phyloP scores from a whole-genome alignment of 1,284 basidiomycete genomes.

The Pisolithus thermaeus region DNA sequence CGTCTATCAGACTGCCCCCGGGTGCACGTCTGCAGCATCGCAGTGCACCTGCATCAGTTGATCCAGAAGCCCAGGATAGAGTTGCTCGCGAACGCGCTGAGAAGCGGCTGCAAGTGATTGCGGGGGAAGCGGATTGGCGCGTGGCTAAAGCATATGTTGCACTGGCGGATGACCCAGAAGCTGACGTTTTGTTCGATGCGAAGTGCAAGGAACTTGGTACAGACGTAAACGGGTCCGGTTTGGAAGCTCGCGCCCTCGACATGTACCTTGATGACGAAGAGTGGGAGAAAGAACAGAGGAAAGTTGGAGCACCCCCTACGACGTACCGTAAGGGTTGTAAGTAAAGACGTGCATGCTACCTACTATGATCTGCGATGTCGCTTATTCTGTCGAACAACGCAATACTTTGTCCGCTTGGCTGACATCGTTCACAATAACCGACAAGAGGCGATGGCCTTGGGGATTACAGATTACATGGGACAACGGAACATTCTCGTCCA shows the following conservation, averaged over 20 bases:
- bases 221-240: slow-evolving; percentile 6
- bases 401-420: too few relatives aligned
- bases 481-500: too few relatives aligned
- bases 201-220: slow-evolving; percentile 33
- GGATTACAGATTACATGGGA: too few relatives aligned
- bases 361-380: too few relatives aligned
- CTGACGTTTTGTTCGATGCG: slow-evolving; percentile 18
- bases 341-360: background rate
- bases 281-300: slow-evolving; percentile 47
- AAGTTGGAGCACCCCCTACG: slow-evolving; percentile 15
- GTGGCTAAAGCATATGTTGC: slow-evolving; percentile 64
- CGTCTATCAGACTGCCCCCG: slow-evolving; percentile 47
- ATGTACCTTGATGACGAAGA: slow-evolving; percentile 61
- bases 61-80: slow-evolving; percentile 35
- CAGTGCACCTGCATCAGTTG: slow-evolving; percentile 26
- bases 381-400: too few relatives aligned
- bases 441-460: too few relatives aligned
- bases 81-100: slow-evolving; percentile 50
- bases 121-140: slow-evolving; percentile 62
- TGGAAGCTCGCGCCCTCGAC: slow-evolving; percentile 49
- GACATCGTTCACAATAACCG: too few relatives aligned
- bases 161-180: slow-evolving; percentile 44
- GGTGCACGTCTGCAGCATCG: slow-evolving; percentile 43
- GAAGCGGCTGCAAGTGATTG: slow-evolving; percentile 55
- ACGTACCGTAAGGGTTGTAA: background rate